phyloP scores from a whole-genome alignment of 768 basidiomycete species.

The Tricholoma hemisulphureum region DNA sequence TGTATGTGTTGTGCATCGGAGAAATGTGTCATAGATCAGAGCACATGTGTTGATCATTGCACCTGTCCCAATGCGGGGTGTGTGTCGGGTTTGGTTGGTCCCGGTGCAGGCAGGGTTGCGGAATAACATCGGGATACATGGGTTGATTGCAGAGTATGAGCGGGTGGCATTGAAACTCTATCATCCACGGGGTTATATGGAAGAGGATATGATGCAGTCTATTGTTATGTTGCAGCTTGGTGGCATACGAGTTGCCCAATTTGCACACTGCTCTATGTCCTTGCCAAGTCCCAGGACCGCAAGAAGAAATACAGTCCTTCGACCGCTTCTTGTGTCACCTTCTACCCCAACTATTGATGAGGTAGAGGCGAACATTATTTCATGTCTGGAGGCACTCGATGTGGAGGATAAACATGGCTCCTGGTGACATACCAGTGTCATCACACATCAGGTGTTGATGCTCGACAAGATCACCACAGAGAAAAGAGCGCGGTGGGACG shows the following conservation, averaged over 20 bases:
- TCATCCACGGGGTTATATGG: slow-evolving; percentile 15
- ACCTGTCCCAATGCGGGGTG: too few species aligned
- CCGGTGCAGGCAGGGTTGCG: too few species aligned
- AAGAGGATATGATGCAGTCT: slow-evolving; percentile 11
- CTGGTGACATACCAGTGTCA: too few species aligned
- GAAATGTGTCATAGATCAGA: too few species aligned
- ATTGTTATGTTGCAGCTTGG: slow-evolving; percentile 5
- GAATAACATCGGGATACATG: too few species aligned
- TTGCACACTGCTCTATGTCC: slow-evolving; percentile 13
- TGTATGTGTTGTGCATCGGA: too few species aligned
- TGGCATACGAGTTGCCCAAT: slow-evolving; percentile 1
- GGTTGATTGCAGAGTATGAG: too few species aligned
- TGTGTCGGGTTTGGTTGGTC: too few species aligned
- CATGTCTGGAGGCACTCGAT: not conserved
- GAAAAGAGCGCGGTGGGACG: not conserved
- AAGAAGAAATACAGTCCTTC: not conserved
- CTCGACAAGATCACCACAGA: not conserved
- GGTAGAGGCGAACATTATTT: not conserved
- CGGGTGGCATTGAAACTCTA: too few species aligned
- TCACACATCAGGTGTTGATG: too few species aligned
- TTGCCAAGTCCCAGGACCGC: slow-evolving; percentile 13
- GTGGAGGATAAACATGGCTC: not conserved
- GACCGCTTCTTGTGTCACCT: not conserved
- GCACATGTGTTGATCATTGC: too few species aligned
- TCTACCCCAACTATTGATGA: not conserved